These are phyloP conservation scores for Kwoniella sp. DNA, from an alignment of 768 basidiomycete species.

Conservation along the genomic window DNA sequence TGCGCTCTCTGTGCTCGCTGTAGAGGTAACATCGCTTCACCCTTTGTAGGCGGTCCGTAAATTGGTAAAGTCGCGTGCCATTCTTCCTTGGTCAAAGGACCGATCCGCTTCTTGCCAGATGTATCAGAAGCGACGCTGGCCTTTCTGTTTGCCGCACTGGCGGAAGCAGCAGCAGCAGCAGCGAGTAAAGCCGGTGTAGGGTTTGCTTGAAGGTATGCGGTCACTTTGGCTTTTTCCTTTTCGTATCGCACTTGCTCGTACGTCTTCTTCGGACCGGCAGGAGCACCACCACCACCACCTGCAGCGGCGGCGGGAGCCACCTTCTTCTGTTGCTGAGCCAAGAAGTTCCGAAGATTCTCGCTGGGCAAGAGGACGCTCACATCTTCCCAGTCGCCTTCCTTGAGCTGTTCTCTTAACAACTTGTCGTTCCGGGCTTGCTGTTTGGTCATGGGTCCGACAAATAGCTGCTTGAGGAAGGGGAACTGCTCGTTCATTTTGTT, in stretches of 20 bases:
- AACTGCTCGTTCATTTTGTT: conserved; percentile 26
- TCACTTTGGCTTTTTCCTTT: conserved; percentile 41
- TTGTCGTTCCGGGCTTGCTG: conserved; percentile 37
- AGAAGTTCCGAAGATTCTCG: conserved; percentile 26
- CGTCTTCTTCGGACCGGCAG: conserved; percentile 11
- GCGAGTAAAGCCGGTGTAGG: neutral
- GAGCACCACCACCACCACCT: neutral
- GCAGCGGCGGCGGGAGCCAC: neutral
- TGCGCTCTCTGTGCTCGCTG: conserved; percentile 42
- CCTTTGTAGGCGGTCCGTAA: conserved; percentile 37
- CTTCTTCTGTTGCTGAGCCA: conserved; percentile 8
- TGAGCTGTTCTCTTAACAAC: conserved; percentile 31
- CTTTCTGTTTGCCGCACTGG: neutral
- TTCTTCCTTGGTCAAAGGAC: conserved; percentile 39
- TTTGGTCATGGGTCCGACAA: conserved; percentile 47
- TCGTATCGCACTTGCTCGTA: conserved; percentile 37
- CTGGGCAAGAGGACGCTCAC: conserved; percentile 31
- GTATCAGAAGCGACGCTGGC: neutral
- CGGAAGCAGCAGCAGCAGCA: neutral
- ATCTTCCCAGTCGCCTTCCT: conserved; percentile 38
- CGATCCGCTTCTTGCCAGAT: conserved; percentile 22
- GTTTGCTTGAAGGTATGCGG: conserved; percentile 12
- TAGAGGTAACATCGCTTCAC: conserved; percentile 28
- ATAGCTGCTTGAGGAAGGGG: conserved; percentile 43
- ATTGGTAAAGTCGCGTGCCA: conserved; percentile 31